These are phyloP conservation scores for Pholiota microspora DNA, from an alignment of 768 basidiomycete genomes.

Conservation along the genomic window DNA sequence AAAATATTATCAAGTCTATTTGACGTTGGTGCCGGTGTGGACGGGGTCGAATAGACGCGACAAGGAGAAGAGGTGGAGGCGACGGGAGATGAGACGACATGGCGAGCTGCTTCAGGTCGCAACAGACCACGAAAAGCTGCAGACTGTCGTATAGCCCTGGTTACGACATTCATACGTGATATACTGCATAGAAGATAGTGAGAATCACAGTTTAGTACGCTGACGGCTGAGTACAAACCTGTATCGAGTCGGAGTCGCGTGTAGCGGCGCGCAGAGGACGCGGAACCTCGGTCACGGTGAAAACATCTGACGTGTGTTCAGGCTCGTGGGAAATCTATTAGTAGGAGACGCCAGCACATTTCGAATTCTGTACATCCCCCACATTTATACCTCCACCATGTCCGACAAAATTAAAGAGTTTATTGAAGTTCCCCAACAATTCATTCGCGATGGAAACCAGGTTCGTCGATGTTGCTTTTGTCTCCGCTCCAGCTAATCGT, in stretches of 20 bases:
- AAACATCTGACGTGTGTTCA: constrained; percentile 26
- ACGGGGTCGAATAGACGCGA: constrained; percentile 7
- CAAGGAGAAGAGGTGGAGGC: constrained; percentile 8
- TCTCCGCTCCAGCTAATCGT: constrained; percentile 1
- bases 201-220: constrained; percentile 1
- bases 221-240: constrained; percentile 7
- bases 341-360: constrained; percentile 31
- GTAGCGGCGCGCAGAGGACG: constrained; percentile 4
- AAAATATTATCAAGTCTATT: constrained; percentile 5
- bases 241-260: constrained; percentile 1
- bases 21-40: constrained; percentile 3
- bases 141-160: constrained; percentile 39
- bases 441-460: constrained; percentile 91
- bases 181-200: constrained; percentile 19
- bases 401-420: constrained; percentile 91
- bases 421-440: constrained; percentile 87
- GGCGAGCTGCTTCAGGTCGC: constrained; percentile 15
- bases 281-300: constrained; percentile 13
- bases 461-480: constrained; percentile 39
- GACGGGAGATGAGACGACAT: not conserved
- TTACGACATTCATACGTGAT: constrained; percentile 65
- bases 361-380: constrained; percentile 9
- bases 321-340: constrained; percentile 31
- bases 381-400: constrained; percentile 47
- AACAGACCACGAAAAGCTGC: constrained; percentile 24